Evolutionary conservation across 2,329 filamentous ascomycete genomes (phyloP).

Genomic region (Cadophora sp.): DNA sequence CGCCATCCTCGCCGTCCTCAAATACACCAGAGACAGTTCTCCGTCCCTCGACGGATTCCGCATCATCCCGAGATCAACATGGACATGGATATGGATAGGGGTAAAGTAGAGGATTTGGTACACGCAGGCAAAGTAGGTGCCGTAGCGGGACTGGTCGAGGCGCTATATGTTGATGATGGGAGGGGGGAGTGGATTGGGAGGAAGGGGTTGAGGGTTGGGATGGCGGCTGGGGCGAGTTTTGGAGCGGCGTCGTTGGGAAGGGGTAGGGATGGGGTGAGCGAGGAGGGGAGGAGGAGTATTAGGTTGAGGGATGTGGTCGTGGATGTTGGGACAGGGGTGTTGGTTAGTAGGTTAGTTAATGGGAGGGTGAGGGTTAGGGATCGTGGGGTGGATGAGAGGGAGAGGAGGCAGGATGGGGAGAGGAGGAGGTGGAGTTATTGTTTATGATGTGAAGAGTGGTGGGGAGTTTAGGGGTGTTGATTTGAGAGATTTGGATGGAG

Average conservation of each 20-base stretch:
- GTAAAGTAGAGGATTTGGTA: too few relatives aligned
- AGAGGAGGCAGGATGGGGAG: background rate
- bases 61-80: slow-evolving; percentile 29
- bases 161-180: slow-evolving; percentile 50
- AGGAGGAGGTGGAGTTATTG: slow-evolving; percentile 24
- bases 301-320: slow-evolving; percentile 22
- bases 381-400: background rate
- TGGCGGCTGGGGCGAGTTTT: slow-evolving; percentile 26
- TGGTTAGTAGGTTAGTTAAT: slow-evolving; percentile 24
- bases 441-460: background rate
- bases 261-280: background rate
- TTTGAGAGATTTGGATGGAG: background rate
- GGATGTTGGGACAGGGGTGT: slow-evolving; percentile 26
- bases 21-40: slow-evolving; percentile 12
- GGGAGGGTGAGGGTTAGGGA: slow-evolving; percentile 1
- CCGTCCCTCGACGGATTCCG: slow-evolving; percentile 31
- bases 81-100: slow-evolving; percentile 15
- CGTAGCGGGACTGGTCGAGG: slow-evolving; percentile 47
- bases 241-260: slow-evolving; percentile 18
- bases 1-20: too few relatives aligned
- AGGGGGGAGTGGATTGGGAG: slow-evolving; percentile 47
- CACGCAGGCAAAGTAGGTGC: slow-evolving; percentile 39
- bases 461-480: background rate
- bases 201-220: slow-evolving; percentile 31
- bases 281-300: slow-evolving; percentile 16